phyloP scores from a whole-genome alignment of 208 protist species.

The Leishmania braziliensis region DNA sequence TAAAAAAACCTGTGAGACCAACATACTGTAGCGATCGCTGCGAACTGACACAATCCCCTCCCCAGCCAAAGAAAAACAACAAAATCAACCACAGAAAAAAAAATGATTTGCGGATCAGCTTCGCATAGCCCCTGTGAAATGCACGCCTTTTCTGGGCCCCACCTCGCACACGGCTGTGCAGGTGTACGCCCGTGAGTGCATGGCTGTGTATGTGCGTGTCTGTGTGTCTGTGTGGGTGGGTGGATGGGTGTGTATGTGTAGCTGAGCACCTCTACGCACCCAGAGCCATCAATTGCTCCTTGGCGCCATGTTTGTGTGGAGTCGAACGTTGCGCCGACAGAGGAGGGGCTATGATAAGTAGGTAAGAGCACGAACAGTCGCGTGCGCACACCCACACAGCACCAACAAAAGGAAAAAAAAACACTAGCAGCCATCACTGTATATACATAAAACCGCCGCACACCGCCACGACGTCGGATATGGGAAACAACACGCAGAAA shows the following conservation, averaged over 20 bases:
- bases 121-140: not conserved
- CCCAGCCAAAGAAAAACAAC: not conserved
- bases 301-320: not conserved
- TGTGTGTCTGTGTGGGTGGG: no score
- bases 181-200: not conserved
- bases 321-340: not conserved
- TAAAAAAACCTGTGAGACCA: not conserved
- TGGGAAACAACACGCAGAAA: not conserved
- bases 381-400: constrained; percentile 3
- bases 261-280: not conserved
- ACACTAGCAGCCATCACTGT: not conserved
- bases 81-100: not conserved
- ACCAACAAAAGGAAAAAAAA: not conserved
- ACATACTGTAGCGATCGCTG: not conserved
- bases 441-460: constrained; percentile 5
- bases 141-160: not conserved
- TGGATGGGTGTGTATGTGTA: not conserved
- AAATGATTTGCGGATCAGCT: not conserved
- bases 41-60: not conserved
- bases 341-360: not conserved
- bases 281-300: not conserved
- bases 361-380: not conserved
- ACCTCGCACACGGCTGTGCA: constrained; percentile 3
- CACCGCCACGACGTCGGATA: not conserved
- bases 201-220: not conserved